These are phyloP conservation scores for Thermomucor indicae-seudaticae DNA, from an alignment of 371 early-diverging fungal species.

Conservation along the genomic window DNA sequence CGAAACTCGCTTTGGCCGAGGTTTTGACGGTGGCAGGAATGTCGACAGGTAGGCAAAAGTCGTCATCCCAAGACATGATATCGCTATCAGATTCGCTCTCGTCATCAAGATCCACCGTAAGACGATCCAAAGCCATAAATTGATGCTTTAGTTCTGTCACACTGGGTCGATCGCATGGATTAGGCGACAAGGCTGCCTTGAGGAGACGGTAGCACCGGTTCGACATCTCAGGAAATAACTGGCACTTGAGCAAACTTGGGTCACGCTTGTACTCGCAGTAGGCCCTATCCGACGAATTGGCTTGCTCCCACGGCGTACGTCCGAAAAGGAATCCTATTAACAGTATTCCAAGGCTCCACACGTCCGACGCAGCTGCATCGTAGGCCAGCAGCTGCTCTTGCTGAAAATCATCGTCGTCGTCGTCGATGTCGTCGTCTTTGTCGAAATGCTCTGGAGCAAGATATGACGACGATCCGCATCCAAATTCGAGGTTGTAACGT, in stretches of 20 bases:
- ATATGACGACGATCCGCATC: conserved; percentile 74
- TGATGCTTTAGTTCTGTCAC: conserved; percentile 29
- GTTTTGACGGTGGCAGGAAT: conserved; percentile 20
- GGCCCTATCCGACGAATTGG: conserved; percentile 46
- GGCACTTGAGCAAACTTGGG: conserved; percentile 13
- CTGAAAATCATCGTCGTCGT: conserved; percentile 13
- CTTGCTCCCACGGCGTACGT: conserved; percentile 79
- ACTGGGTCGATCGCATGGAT: conserved; percentile 32
- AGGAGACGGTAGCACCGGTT: conserved; percentile 30
- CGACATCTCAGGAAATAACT: conserved; percentile 6
- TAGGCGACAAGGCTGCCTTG: conserved; percentile 14
- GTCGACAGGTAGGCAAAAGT: conserved; percentile 18
- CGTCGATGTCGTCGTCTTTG: conserved; percentile 29
- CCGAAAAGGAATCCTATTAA: conserved; percentile 71
- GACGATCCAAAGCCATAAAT: conserved; percentile 21
- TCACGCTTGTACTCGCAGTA: conserved; percentile 53
- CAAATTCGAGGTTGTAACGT: conserved; percentile 65
- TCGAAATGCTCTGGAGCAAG: conserved; percentile 65
- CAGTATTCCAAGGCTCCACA: conserved; percentile 78
- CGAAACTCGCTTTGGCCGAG: conserved; percentile 24
- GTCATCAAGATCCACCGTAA: conserved; percentile 28
- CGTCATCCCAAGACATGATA: not conserved
- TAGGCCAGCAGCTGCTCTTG: conserved; percentile 36
- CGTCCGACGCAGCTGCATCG: conserved; percentile 64
- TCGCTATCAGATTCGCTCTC: conserved; percentile 18